phyloP scores from a whole-genome alignment of 768 basidiomycete genomes.

The Jaapia argillacea region DNA sequence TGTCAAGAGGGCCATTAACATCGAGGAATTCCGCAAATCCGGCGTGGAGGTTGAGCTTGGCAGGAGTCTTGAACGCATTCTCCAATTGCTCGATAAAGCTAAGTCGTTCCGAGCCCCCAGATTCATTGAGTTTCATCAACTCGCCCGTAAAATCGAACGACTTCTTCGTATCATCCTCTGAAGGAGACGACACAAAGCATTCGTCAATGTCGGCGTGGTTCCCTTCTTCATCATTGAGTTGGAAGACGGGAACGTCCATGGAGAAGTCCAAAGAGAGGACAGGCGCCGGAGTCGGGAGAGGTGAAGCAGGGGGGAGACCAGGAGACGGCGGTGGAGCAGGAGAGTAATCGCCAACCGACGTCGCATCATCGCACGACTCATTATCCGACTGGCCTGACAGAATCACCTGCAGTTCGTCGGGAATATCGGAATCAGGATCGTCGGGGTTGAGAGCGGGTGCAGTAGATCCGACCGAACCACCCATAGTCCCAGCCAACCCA shows the following conservation, averaged over 20 bases:
- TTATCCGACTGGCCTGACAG: conserved; percentile 32
- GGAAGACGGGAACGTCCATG: conserved; percentile 28
- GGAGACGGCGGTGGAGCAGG: conserved; percentile 22
- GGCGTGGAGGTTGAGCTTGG: conserved; percentile 50
- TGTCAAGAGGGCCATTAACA: conserved; percentile 22
- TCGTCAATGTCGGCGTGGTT: conserved; percentile 31
- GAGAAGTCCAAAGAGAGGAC: conserved; percentile 8
- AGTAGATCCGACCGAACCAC: conserved; percentile 38
- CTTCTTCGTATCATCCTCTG: conserved; percentile 63
- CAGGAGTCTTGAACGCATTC: conserved; percentile 69
- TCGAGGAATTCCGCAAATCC: conserved; percentile 25
- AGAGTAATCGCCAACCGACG: conserved; percentile 16
- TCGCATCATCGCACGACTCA: conserved; percentile 27
- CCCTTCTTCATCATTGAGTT: conserved; percentile 34
- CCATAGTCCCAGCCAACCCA: conserved; percentile 61
- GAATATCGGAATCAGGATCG: conserved; percentile 74
- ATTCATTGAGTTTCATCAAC: conserved; percentile 57
- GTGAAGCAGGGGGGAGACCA: conserved; percentile 31
- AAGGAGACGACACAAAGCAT: conserved; percentile 25
- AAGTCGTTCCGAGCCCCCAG: conserved; percentile 52
- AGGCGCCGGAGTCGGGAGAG: conserved; percentile 22
- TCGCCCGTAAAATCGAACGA: conserved; percentile 84
- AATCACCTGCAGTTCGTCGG: conserved; percentile 62
- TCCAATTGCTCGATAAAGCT: conserved; percentile 81
- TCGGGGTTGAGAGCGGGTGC: conserved; percentile 38